Percentiles rank a stretch among this genome's conserved stretches.
phyloP scores from a whole-genome alignment of 2,329 filamentous ascomycete species.

The Sordariomycetes sp. region DNA sequence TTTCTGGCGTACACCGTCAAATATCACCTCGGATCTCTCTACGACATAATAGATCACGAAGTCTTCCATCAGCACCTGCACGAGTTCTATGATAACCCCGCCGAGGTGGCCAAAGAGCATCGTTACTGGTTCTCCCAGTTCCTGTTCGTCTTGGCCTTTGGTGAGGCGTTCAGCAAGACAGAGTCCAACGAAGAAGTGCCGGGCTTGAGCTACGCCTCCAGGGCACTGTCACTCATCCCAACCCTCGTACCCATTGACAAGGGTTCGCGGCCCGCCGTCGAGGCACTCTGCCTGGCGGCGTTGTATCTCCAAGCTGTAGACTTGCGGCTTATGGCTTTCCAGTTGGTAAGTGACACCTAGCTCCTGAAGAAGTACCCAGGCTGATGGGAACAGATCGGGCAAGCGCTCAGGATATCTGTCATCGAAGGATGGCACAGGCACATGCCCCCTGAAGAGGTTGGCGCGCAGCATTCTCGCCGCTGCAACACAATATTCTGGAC shows the following conservation, averaged over 20 bases:
- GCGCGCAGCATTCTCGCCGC: conserved; percentile 13
- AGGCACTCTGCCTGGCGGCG: conserved; percentile 23
- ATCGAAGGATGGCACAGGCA: conserved; percentile 19
- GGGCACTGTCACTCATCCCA: conserved; percentile 5
- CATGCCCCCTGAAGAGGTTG: conserved; percentile 12
- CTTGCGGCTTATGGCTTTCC: conserved; percentile 26
- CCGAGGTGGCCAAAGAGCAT: conserved; percentile 8
- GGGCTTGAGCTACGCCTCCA: conserved; percentile 1
- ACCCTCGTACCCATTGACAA: not conserved
- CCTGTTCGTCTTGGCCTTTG: conserved; percentile 6
- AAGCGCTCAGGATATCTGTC: conserved; percentile 20
- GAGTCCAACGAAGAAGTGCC: not conserved
- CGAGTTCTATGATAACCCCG: conserved; percentile 13
- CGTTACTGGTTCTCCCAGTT: conserved; percentile 7
- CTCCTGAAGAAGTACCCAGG: not conserved
- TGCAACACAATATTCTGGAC: conserved; percentile 20
- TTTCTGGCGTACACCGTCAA: conserved; percentile 14
- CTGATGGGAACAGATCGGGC: conserved; percentile 14
- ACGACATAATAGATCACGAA: conserved; percentile 13
- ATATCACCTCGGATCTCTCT: conserved; percentile 13
- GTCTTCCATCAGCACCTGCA: conserved; percentile 9
- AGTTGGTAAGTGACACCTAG: conserved; percentile 18
- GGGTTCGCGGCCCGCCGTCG: not conserved
- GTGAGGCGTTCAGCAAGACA: conserved; percentile 3
- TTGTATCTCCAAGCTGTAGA: conserved; percentile 30